Base-by-base conservation (phyloP, 2,329 filamentous ascomycete genomes). In the Ophiostoma sp. region DNA sequence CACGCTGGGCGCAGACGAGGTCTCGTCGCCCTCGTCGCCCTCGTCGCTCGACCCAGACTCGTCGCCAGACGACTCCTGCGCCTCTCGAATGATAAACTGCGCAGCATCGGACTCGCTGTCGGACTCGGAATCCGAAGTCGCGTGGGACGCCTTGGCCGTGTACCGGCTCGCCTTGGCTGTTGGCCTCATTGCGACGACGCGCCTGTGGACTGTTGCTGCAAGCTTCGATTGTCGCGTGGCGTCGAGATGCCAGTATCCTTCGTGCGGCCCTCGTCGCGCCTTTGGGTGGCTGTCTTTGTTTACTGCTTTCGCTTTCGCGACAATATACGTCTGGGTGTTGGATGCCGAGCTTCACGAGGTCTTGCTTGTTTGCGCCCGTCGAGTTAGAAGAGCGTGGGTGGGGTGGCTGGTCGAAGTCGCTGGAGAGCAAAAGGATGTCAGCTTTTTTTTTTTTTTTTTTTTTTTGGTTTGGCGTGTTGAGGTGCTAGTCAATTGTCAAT, bases 41-140 rank as follows among this genome's bases (percentile, higher is more conserved):
- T 38, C 45, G 16, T 55, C 47, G 27, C 38, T 62, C 1, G 49
- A 55, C 12, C 27, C 18, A 16, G 40, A 41, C 14, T 63, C 60
- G 5, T 36, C n/a, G 27, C 27, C 36, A 27, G 27, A 27, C 27
- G 27, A 27, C 40, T 63, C 60, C 3, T 63, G 40, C 3, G 60
- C 60, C 40, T 63, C 40, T 38, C 60, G 60, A 9, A 16, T 63
- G 38, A 63, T 63, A 63, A 63, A 63, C 60, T 63, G 60, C 16
- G 40, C 60, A 4, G 60, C 40, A 40, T 42, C 40, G 3, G 60
- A 63, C 40, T 63, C 60, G 60, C 8, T 40, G 14, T 18, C 60
- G 16, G 60, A 63, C 38, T 63, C 60, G 16, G 38, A 8, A 8
- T n/a, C 40, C 7, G 60, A 42, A 9, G 4, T 42, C 60, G 16